Base-by-base conservation (phyloP, 352 stramenopile genomes). In the Phytophthora ramorum region DNA sequence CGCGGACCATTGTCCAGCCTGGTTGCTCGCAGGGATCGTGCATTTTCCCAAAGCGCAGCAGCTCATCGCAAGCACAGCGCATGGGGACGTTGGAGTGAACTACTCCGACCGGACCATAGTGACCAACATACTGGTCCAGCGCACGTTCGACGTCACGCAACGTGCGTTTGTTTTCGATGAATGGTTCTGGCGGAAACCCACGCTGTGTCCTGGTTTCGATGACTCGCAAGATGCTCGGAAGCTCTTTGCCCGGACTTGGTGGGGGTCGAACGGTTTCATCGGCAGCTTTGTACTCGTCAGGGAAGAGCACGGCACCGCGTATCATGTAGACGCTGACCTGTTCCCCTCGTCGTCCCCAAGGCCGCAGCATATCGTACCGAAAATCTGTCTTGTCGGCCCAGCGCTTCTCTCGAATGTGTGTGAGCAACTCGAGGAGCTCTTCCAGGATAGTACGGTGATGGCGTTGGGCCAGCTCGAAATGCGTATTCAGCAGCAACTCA, bases 311-410 rank as follows among this genome's bases (percentile, higher is more conserved):
- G 4, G 69, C 58, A 0, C 78, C 78, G 30, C 63, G 62, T 22
- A 94, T 38, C 43, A 76, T 78, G 37, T 76, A 92, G 12, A 91
- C 81, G 1, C 58, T 71, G 1, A 85, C 76, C 1, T 64, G 46
- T 56, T 94, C 82, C 3, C 74, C 81, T 7, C 69, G 37, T 17
- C 78, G 73, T 0, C 85, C 85, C 85, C 85, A 94, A n/a, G 85
- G 85, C 7, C 85, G 75, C 43, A 74, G 58, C 35, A 81, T 63
- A 54, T 94, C 83, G 69, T 78, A 94, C 0, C 85, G 71, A 32
- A 94, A 81, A 34, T 91, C 83, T 1, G 86, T 79, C 52, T 94
- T 94, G 58, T 94, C 85, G 13, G 79, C 79, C 85, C 85, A 94
- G 20, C 72, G 75, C 57, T 93, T 90, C 26, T 58, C 34, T 26